Percentiles rank a stretch among this genome's conserved stretches.
These are phyloP conservation scores for Tagetes erecta DNA, from an alignment of 129 eudicot genomes.

Conservation along the genomic window DNA sequence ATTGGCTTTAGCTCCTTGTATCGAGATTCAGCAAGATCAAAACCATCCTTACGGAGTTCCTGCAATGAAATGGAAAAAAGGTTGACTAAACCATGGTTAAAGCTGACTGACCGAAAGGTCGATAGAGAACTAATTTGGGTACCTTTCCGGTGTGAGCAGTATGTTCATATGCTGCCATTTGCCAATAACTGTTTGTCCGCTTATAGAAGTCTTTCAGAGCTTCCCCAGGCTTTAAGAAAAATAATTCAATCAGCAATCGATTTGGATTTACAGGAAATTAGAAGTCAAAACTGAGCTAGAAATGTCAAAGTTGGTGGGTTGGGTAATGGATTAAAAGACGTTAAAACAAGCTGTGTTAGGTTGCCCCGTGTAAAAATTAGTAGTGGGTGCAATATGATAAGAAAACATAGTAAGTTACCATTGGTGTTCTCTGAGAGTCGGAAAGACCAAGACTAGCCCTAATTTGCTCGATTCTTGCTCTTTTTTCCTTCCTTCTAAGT, in stretches of 20 bases:
- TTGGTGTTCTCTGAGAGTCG: conserved; percentile 88
- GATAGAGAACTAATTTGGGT: conserved; percentile 8
- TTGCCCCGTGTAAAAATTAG: neutral
- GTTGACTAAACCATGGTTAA: conserved; percentile 9
- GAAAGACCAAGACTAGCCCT: conserved; percentile 98
- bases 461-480: conserved; percentile 89
- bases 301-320: neutral
- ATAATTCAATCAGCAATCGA: conserved; percentile 13
- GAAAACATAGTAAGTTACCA: conserved; percentile 43
- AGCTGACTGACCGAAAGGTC: conserved; percentile 19
- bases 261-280: neutral
- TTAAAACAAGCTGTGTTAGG: neutral
- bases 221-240: conserved; percentile 73
- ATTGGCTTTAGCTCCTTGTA: conserved; percentile 93
- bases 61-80: conserved; percentile 26
- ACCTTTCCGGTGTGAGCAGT: conserved; percentile 99
- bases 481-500: conserved; percentile 88
- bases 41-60: conserved; percentile 99
- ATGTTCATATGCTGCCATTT: conserved; percentile 99
- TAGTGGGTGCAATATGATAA: neutral
- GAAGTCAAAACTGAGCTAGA: neutral
- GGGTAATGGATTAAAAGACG: neutral
- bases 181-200: conserved; percentile 96
- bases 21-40: conserved; percentile 92
- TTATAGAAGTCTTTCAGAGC: conserved; percentile 87